Conservation (phyloP, 768 basidiomycete genomes). For the Termitomyces sp. region DNA sequence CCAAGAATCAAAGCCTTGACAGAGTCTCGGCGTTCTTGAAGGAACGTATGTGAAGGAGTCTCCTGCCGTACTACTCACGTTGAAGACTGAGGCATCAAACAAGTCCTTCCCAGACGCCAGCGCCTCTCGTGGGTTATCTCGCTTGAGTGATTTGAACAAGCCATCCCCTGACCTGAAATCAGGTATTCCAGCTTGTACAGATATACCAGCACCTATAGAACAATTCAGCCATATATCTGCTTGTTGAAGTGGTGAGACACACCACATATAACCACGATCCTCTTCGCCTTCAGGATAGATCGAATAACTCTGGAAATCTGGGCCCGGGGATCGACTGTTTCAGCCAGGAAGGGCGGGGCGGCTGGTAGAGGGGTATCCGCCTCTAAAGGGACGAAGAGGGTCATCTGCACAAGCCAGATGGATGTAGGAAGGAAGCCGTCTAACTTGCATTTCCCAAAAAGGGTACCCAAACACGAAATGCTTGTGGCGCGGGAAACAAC, state of each 20-base stretch:
- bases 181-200: slow-evolving; percentile 83
- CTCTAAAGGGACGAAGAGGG: slow-evolving; percentile 59
- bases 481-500: slow-evolving; percentile 20
- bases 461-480: slow-evolving; percentile 3
- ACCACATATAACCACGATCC: slow-evolving; percentile 87
- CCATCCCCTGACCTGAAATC: slow-evolving; percentile 84
- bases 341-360: slow-evolving; percentile 52
- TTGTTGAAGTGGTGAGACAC: slow-evolving; percentile 22
- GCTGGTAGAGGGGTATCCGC: slow-evolving; percentile 37
- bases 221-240: background rate
- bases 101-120: slow-evolving; percentile 79
- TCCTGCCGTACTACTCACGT: slow-evolving; percentile 41
- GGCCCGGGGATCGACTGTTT: slow-evolving; percentile 35
- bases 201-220: slow-evolving; percentile 76
- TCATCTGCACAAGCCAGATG: slow-evolving; percentile 37
- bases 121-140: slow-evolving; percentile 68
- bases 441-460: slow-evolving; percentile 9
- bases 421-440: slow-evolving; percentile 11
- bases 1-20: slow-evolving; percentile 2
- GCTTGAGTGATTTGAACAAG: slow-evolving; percentile 71
- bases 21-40: background rate
- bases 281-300: slow-evolving; percentile 71
- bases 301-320: slow-evolving; percentile 54
- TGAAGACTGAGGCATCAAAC: slow-evolving; percentile 88
- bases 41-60: background rate